These are phyloP conservation scores for Rosa multiflora DNA, from an alignment of 306 rosid genomes.

Conservation along the genomic window DNA sequence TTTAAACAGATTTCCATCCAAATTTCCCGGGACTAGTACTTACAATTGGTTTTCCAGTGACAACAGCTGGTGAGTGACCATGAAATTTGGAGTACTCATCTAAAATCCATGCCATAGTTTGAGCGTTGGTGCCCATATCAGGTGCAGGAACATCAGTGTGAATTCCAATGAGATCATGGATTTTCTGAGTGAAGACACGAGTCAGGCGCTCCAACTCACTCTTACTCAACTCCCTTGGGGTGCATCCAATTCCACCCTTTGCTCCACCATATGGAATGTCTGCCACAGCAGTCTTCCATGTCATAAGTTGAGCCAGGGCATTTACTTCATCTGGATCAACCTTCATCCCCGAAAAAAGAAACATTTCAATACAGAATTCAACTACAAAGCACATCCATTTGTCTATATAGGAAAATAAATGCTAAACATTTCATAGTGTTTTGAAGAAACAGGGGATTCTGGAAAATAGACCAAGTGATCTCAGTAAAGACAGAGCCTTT, in stretches of 20 bases:
- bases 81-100: slow-evolving; percentile 71
- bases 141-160: slow-evolving; percentile 72
- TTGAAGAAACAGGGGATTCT: neutral
- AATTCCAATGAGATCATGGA: slow-evolving; percentile 61
- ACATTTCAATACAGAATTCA: slow-evolving; percentile 5
- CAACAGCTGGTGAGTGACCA: slow-evolving; percentile 65
- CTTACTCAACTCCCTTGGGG: slow-evolving; percentile 45
- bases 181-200: slow-evolving; percentile 61
- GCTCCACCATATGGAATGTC: slow-evolving; percentile 73
- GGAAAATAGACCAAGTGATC: neutral
- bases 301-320: slow-evolving; percentile 67
- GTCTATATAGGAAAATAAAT: neutral
- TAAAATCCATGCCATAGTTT: slow-evolving; percentile 74
- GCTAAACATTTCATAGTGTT: neutral
- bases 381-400: neutral
- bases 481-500: neutral
- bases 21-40: slow-evolving; percentile 12
- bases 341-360: slow-evolving; percentile 26
- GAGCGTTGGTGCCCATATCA: slow-evolving; percentile 69
- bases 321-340: slow-evolving; percentile 74
- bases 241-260: slow-evolving; percentile 71
- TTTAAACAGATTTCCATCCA: neutral
- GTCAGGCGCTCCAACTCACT: slow-evolving; percentile 64
- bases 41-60: slow-evolving; percentile 68
- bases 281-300: slow-evolving; percentile 74